phyloP scores from a whole-genome alignment of 371 early-diverging fungal genomes.

The Mucor sp. region DNA sequence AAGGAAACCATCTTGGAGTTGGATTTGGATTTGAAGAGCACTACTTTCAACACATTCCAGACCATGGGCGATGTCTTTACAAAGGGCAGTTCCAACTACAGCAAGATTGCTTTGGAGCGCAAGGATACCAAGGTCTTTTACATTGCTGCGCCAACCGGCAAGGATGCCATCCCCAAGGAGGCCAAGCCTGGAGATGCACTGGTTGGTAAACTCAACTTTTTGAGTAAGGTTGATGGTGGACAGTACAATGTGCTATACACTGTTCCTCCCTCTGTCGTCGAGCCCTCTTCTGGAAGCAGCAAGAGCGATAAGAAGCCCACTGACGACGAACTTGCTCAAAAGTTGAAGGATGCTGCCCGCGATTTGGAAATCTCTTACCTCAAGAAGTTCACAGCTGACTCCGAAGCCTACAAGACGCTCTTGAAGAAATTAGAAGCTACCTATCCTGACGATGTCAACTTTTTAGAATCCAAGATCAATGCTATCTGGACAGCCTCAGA shows the following conservation, averaged over 20 bases:
- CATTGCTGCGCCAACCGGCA: conserved; percentile 40
- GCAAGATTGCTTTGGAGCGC: conserved; percentile 43
- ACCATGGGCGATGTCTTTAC: conserved; percentile 59
- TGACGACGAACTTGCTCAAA: conserved; percentile 54
- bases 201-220: conserved; percentile 68
- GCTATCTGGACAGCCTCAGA: conserved; percentile 60
- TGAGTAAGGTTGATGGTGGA: conserved; percentile 57
- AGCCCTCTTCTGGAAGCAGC: conserved; percentile 7
- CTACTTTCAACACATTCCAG: conserved; percentile 57
- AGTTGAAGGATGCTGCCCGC: conserved; percentile 71
- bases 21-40: conserved; percentile 65
- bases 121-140: conserved; percentile 38
- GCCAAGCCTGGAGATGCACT: conserved; percentile 82
- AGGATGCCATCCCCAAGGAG: conserved; percentile 64
- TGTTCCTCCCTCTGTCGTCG: conserved; percentile 49
- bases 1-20: conserved; percentile 63
- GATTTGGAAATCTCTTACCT: conserved; percentile 81
- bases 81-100: conserved; percentile 41
- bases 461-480: conserved; percentile 62
- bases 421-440: conserved; percentile 61
- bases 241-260: conserved; percentile 63
- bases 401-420: conserved; percentile 57
- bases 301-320: conserved; percentile 43
- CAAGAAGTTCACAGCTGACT: conserved; percentile 71
- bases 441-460: conserved; percentile 46